Percentiles rank a stretch among this genome's conserved stretches.
Evolutionary conservation across 192 early-diverging fungal genomes (phyloP).

Genomic region (Coemansia aciculifera): DNA sequence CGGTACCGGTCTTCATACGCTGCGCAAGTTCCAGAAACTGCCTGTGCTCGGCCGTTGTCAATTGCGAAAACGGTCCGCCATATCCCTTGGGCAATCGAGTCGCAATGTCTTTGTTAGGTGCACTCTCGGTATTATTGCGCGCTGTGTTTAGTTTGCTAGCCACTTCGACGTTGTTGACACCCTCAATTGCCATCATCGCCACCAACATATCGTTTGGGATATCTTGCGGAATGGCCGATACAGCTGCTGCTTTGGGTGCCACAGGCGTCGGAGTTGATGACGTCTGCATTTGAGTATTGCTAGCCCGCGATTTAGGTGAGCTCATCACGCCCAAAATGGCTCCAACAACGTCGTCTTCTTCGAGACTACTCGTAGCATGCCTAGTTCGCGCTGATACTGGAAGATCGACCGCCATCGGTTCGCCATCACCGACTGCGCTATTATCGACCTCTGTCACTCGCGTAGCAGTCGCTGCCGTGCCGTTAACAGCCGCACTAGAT

Average conservation of each 20-base stretch:
- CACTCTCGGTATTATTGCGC: not conserved
- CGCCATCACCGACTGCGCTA: not conserved
- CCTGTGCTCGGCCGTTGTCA: slow-evolving; percentile 31
- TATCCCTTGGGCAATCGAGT: slow-evolving; percentile 26
- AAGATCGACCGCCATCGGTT: not conserved
- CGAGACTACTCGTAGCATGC: not conserved
- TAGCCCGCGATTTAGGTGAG: slow-evolving; percentile 17
- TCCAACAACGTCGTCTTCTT: slow-evolving; percentile 35
- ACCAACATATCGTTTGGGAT: slow-evolving; percentile 45
- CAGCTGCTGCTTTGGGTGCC: slow-evolving; percentile 1
- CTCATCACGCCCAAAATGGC: slow-evolving; percentile 46
- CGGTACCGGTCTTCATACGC: slow-evolving; percentile 11
- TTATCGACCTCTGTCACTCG: not conserved
- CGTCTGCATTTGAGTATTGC: not conserved
- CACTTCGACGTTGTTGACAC: slow-evolving; percentile 3
- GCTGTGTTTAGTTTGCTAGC: not conserved
- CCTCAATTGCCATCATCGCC: slow-evolving; percentile 50
- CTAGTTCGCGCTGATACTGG: slow-evolving; percentile 3
- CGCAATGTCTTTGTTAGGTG: slow-evolving; percentile 14
- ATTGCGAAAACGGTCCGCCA: slow-evolving; percentile 40
- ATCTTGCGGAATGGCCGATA: slow-evolving; percentile 4
- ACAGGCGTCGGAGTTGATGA: not conserved
- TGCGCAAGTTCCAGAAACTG: slow-evolving; percentile 20
- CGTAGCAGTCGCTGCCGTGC: not conserved
- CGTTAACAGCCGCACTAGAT: not conserved